Conservation (phyloP, 2,329 filamentous ascomycete species). For the Aspergillus japonicus region DNA sequence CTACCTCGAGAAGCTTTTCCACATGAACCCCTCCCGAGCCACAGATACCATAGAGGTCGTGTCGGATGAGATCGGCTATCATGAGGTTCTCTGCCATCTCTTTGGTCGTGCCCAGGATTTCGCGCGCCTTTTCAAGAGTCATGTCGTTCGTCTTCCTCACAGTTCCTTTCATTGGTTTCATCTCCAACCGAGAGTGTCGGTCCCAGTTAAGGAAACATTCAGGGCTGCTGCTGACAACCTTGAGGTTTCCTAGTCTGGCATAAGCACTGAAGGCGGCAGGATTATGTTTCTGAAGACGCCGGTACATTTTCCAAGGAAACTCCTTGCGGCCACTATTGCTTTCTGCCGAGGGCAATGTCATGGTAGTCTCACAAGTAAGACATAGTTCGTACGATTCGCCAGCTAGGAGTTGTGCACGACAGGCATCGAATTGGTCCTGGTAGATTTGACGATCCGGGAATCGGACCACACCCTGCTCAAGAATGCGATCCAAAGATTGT, state of each 20-base stretch:
- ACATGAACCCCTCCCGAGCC: conserved; percentile 72
- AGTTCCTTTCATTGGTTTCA: conserved; percentile 95
- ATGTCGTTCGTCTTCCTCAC: conserved; percentile 72
- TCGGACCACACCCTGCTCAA: conserved; percentile 28
- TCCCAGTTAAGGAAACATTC: conserved; percentile 81
- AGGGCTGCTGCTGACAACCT: conserved; percentile 78
- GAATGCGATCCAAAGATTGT: conserved; percentile 31
- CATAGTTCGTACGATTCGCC: conserved; percentile 87
- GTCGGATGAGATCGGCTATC: conserved; percentile 95
- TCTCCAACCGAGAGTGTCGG: conserved; percentile 50
- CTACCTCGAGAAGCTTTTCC: conserved; percentile 76
- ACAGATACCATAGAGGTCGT: conserved; percentile 84
- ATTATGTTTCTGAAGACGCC: conserved; percentile 66
- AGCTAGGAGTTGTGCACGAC: conserved; percentile 69
- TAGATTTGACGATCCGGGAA: conserved; percentile 54
- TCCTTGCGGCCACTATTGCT: conserved; percentile 26
- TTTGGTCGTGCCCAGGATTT: conserved; percentile 75
- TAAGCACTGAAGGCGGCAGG: conserved; percentile 85
- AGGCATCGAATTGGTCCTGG: conserved; percentile 64
- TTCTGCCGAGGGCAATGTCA: conserved; percentile 45
- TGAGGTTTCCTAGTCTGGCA: conserved; percentile 66
- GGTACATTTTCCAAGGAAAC: conserved; percentile 70
- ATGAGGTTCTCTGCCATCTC: conserved; percentile 95
- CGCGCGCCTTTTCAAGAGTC: conserved; percentile 69
- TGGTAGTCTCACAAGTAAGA: conserved; percentile 71